Evolutionary conservation across 495 filamentous ascomycete species (phyloP).

Genomic region (Talaromyces ruber): DNA sequence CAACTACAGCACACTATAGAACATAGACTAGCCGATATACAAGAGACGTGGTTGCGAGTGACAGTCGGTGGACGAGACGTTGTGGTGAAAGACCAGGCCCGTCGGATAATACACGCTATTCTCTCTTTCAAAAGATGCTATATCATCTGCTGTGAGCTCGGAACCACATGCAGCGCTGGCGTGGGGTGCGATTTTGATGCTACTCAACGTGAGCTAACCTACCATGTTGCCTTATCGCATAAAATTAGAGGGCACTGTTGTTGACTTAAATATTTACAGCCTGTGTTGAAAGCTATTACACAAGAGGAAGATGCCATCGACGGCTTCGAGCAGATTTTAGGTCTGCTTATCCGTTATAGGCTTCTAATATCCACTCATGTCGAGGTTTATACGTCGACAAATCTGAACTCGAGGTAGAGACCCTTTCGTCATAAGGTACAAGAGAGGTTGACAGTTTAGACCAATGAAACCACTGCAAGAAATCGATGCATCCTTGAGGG

Average conservation of each 20-base stretch:
- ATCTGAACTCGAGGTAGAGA: too few species aligned
- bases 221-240: too few species aligned
- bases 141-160: constrained; percentile 8
- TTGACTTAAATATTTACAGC: constrained; percentile 3
- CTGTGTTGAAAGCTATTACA: not conserved
- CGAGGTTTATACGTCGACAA: not conserved
- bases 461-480: too few species aligned
- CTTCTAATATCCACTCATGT: not conserved
- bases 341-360: constrained; percentile 5
- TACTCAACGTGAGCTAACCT: constrained; percentile 11
- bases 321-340: constrained; percentile 4
- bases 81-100: not conserved
- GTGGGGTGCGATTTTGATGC: constrained; percentile 14
- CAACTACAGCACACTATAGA: not conserved
- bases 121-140: constrained; percentile 7
- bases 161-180: constrained; percentile 17
- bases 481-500: not conserved
- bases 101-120: constrained; percentile 1
- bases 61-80: not conserved
- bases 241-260: too few species aligned
- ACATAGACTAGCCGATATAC: not conserved
- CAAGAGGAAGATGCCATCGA: constrained; percentile 6
- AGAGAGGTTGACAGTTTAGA: too few species aligned
- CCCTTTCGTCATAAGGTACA: too few species aligned
- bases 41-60: not conserved